Evolutionary conservation across 1,284 basidiomycete genomes (phyloP), one percentile per base, ranked within the genome.

Genomic region (Earliella scabrosa): DNA sequence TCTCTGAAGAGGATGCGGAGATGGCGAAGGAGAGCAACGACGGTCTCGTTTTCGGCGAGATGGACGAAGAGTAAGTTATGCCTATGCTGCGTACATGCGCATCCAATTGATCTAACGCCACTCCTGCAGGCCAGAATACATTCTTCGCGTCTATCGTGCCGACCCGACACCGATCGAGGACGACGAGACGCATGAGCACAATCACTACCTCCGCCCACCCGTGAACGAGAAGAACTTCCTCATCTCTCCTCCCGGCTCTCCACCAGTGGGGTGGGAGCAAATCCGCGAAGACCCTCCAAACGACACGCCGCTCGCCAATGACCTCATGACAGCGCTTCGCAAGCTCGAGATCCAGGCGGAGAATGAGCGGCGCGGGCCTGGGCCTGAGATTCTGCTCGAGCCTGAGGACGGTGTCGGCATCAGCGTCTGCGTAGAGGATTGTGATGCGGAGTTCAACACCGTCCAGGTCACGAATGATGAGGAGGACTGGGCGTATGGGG

Each of bases 191-290:
- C 69, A 75, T 64, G 24, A 59, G 63, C 70, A 79, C 48, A 76
- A 73, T 18, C 78, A 78, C 59, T 83, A 89, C 65, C 83, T 98
- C 43, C 82, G 80, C 26, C 93, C 93, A 0, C 97, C 97, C 0
- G 77, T 81, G 0, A 69, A 87, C 35, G 90, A 94, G 66, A 93
- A 93, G 76, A 98, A 99, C 76, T 98, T 98, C 75, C 82, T 99
- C 50, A 97, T 99, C 64, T 98, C 95, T 0, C 97, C 97, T 0
- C 97, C 97, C 1, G 97, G 97, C n/a, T 96, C 93, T 0, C 97
- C 97, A 0, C 97, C 97, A 0, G 88, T 97, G 2, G 97, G 97
- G 1, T 99, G 97, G 97, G 95, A 97, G 69, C 94, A 86, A 27
- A 85, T 95, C 58, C 77, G 79, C 40, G 97, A 99, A 75, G 95